Evolutionary conservation across 768 basidiomycete species (phyloP).

Genomic region (Tulasnella sp.): DNA sequence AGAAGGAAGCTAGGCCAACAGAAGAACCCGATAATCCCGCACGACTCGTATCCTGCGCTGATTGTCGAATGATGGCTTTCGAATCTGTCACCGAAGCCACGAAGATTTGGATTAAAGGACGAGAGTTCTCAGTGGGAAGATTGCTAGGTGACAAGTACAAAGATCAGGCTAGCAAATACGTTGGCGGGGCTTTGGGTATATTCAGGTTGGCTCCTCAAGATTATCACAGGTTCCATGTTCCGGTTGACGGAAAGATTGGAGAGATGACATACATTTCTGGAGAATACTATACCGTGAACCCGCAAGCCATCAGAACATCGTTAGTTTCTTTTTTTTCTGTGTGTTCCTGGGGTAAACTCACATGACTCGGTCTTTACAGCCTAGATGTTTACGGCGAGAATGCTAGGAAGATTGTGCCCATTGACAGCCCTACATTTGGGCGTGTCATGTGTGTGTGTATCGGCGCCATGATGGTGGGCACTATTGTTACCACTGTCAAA

Average conservation of each 20-base stretch:
- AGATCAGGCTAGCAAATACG: conserved; percentile 52
- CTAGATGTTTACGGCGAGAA: conserved; percentile 95
- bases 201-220: conserved; percentile 84
- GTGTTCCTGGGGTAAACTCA: not conserved
- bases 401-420: conserved; percentile 79
- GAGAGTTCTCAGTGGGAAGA: conserved; percentile 72
- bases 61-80: conserved; percentile 94
- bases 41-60: conserved; percentile 77
- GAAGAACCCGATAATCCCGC: conserved; percentile 59
- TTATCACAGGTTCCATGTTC: conserved; percentile 87
- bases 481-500: conserved; percentile 72
- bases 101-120: conserved; percentile 89
- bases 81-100: conserved; percentile 78
- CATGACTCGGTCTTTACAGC: not conserved
- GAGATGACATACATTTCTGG: conserved; percentile 71
- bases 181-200: conserved; percentile 73
- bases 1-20: conserved; percentile 62
- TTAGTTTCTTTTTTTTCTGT: conserved; percentile 12
- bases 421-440: conserved; percentile 81
- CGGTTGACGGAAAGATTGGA: conserved; percentile 75
- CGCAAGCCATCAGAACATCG: conserved; percentile 83
- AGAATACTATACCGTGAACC: conserved; percentile 97
- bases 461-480: conserved; percentile 93
- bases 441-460: conserved; percentile 84
- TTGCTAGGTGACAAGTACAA: conserved; percentile 72